Base-by-base conservation (phyloP, 78 protist species). In the Speleostelium caveatum region DNA sequence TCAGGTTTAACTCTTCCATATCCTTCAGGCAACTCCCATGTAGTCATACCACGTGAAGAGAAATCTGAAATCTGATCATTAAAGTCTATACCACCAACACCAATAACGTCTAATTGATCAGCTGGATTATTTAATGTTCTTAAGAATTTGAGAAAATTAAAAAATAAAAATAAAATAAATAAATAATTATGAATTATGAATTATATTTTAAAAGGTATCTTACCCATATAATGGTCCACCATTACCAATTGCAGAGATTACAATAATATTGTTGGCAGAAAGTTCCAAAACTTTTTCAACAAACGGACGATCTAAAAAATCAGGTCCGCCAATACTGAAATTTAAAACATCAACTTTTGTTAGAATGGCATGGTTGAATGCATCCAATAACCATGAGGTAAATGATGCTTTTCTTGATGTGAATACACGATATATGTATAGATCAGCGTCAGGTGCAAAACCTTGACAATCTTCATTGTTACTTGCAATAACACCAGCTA, bases 1-100 rank as follows among this genome's bases (percentile, higher is more conserved):
- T 98, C 99, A 1, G 99, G 99, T 79, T 98, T 98, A 55, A 96
- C 93, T 21, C 99, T 79, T 5, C 99, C 99, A 73, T 96, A 95
- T 2, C 99, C 99, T 0, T 0, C 16, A 0, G 99, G 98, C 2
- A 95, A 66, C 93, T 98, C 99, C 99, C 98, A 96, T 24, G 93
- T 72, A 21, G 99, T 98, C 98, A 97, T 96, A 38, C 96, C 95
- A 6, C 97, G 33, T 38, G 96, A 94, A 39, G 96, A 95, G 36
- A 91, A 97, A 22, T 19, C 3, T 0, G 94, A 73, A 3, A 93
- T 12, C 14, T 32, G 3, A 10, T 72, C 92, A 2, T 8, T 30
- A 12, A 8, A 71, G 80, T 95, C 95, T 7, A 95, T 49, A 8
- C 96, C 93, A 0, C 99, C 99, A 22, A 98, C 99, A n/a, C 99